phyloP scores from a whole-genome alignment of 148 eudicot genomes.

The Euryodendron excelsum region DNA sequence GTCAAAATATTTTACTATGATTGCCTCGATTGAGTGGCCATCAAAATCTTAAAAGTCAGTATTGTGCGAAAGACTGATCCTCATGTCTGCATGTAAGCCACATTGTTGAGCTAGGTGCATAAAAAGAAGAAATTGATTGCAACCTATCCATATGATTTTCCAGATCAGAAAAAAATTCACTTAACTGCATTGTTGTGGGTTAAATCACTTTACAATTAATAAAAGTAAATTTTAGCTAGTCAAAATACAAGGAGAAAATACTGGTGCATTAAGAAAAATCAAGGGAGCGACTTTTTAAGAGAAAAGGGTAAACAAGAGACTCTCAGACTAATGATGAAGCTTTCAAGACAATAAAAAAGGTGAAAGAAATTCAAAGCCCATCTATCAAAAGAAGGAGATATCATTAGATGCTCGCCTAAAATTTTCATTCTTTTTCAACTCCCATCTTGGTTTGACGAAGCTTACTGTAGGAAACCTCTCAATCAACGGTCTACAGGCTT shows the following conservation, averaged over 20 bases:
- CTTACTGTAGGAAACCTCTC: conserved; percentile 25
- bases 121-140: conserved; percentile 12
- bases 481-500: conserved; percentile 39
- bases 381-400: conserved; percentile 32
- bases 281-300: conserved; percentile 24
- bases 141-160: not conserved
- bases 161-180: not conserved
- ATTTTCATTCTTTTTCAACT: conserved; percentile 22
- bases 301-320: conserved; percentile 19
- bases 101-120: conserved; percentile 12
- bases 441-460: conserved; percentile 25
- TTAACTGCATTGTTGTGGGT: not conserved
- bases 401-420: conserved; percentile 21
- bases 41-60: not conserved
- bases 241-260: conserved; percentile 15
- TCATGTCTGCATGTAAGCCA: conserved; percentile 19
- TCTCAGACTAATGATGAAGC: conserved; percentile 29
- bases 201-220: conserved; percentile 6
- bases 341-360: conserved; percentile 31
- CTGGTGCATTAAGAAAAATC: conserved; percentile 7
- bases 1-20: not conserved
- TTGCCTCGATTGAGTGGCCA: not conserved
- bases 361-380: conserved; percentile 15
- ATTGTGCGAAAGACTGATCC: conserved; percentile 10
- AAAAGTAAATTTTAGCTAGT: conserved; percentile 12